Evolutionary conservation across 2,329 filamentous ascomycete species (phyloP), one percentile per base, ranked within the genome.

Genomic region (Diaporthe sp.): DNA sequence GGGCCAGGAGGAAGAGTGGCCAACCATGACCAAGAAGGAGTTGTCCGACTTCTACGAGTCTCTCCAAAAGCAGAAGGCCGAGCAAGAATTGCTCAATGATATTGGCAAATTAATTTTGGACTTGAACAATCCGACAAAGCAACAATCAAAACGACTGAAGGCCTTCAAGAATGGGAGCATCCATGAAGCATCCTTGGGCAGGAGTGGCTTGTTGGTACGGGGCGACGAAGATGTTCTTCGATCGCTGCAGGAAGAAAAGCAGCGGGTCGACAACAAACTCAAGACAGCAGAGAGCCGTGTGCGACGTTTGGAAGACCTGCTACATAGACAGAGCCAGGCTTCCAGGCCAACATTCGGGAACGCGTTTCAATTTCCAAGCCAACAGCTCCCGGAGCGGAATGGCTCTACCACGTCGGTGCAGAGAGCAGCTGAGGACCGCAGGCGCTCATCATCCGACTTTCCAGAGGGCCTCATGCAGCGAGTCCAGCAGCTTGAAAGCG

Each of bases 111-210:
- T 95, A 25, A 90, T 97, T 76, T 92, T 92, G 76, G 95, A 98
- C 72, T 88, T 98, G 20, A 93, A 93, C 82, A 91, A 90, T 74
- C 95, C 96, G 3, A 97, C 95, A 0, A 95, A 94, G 80, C 95
- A 97, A 82, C 96, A 98, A 82, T 91, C 93, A 76, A 96, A 95
- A 83, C 92, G 95, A 75, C 91, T 97, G 9, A 98, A 96, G 83
- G 95, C 95, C 7, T 98, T 99, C 87, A 98, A 98, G 82, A 97
- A 97, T 81, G 97, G 97, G 22, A 98, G 97, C 81, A 90, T 98
- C 51, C 95, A 98, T 80, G 97, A 98, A 82, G 93, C 93, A n/a
- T 92, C 91, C 3, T 90, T 98, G 77, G 95, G 95, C n/a, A 92
- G 94, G 80, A 97, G 94, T 78, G 96, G 95, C 1, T 89, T 98